phyloP scores from a whole-genome alignment of 1,139 yeast species.

The Saccharomyces hybrid region DNA sequence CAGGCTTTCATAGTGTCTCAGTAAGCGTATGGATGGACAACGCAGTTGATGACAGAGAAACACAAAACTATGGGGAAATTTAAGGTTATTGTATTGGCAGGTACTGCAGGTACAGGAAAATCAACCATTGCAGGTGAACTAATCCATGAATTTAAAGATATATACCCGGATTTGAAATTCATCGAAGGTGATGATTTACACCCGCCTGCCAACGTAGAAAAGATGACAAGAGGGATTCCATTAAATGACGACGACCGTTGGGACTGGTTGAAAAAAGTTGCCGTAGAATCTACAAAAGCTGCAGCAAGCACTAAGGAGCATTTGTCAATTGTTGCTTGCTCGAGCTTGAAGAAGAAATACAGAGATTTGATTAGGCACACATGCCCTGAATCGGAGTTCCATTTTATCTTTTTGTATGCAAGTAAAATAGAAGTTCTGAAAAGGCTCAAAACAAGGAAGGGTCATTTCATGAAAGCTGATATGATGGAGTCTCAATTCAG shows the following conservation, averaged over 20 bases:
- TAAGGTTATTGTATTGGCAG: constrained; percentile 50
- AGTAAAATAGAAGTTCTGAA: constrained; percentile 49
- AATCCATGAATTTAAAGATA: constrained; percentile 25
- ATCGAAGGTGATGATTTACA: constrained; percentile 84
- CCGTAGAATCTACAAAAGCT: constrained; percentile 36
- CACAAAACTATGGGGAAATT: constrained; percentile 5
- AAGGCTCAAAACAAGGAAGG: constrained; percentile 54
- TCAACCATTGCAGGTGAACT: constrained; percentile 63
- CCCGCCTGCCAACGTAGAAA: constrained; percentile 62
- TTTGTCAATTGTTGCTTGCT: constrained; percentile 63
- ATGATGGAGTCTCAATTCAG: constrained; percentile 77
- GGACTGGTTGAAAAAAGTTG: constrained; percentile 68
- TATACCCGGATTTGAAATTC: constrained; percentile 40
- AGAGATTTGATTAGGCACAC: constrained; percentile 46
- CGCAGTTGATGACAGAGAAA: background rate
- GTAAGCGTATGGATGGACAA: background rate
- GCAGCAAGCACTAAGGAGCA: constrained; percentile 31
- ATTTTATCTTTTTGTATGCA: constrained; percentile 62
- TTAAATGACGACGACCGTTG: constrained; percentile 83
- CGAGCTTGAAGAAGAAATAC: constrained; percentile 68
- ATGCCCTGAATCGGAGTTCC: constrained; percentile 38
- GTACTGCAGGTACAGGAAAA: constrained; percentile 94
- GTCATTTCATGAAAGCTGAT: constrained; percentile 78
- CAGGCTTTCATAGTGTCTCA: too few relatives aligned
- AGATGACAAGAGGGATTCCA: constrained; percentile 77